Conservation (phyloP, 805 yeast genomes). For the Saccharomycopsis sp. region DNA sequence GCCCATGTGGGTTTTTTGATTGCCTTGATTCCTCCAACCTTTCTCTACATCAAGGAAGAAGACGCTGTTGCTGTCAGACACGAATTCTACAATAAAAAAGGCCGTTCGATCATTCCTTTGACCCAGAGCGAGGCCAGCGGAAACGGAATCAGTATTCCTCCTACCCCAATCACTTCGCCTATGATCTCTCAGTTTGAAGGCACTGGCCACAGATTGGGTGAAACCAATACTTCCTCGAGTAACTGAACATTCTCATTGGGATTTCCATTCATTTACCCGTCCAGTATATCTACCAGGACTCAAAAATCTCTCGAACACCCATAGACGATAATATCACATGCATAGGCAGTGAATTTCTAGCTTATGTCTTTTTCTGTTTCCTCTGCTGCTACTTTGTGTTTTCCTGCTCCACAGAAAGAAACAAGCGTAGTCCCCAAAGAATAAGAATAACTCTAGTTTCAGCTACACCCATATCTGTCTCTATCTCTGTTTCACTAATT, state of each 20-base stretch:
- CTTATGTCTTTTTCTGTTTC: too few species aligned
- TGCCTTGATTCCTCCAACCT: conserved; percentile 43
- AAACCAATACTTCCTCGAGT: background rate
- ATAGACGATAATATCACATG: too few species aligned
- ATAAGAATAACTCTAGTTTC: too few species aligned
- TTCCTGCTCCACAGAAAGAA: too few species aligned
- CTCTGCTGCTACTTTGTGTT: too few species aligned
- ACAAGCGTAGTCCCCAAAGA: too few species aligned
- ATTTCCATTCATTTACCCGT: background rate
- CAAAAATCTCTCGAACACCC: too few species aligned
- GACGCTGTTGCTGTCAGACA: conserved; percentile 44
- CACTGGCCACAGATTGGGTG: conserved; percentile 10
- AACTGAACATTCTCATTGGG: background rate
- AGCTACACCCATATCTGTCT: too few species aligned
- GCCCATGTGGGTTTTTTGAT: conserved; percentile 43
- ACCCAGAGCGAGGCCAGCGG: conserved; percentile 11
- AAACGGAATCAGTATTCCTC: conserved; percentile 7
- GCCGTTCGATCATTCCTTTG: conserved; percentile 17
- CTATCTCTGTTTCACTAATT: too few species aligned
- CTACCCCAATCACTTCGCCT: conserved; percentile 8
- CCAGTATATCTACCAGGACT: background rate
- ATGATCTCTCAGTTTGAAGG: conserved; percentile 12
- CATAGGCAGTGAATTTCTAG: too few species aligned
- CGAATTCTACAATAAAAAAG: conserved; percentile 8
- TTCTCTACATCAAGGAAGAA: conserved; percentile 53